These are phyloP conservation scores for Pichia insulana DNA, from an alignment of 805 yeast genomes.

Conservation along the genomic window DNA sequence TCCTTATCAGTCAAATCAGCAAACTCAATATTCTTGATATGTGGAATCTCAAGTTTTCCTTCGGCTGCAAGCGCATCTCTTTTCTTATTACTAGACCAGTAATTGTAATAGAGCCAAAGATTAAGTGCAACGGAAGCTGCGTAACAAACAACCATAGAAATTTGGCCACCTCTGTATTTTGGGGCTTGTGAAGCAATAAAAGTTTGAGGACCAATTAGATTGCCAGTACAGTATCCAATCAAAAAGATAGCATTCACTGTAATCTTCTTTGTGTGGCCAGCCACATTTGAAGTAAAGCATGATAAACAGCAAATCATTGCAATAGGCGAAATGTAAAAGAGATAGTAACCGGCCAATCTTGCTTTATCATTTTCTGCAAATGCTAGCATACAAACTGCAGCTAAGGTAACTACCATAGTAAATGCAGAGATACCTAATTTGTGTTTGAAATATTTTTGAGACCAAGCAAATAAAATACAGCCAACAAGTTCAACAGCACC, in stretches of 20 bases:
- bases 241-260: conserved; percentile 43
- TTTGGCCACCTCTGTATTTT: conserved; percentile 45
- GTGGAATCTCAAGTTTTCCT: neutral
- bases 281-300: conserved; percentile 37
- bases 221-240: conserved; percentile 49
- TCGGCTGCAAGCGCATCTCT: conserved; percentile 5
- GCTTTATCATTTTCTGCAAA: conserved; percentile 5
- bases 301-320: conserved; percentile 18
- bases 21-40: conserved; percentile 29
- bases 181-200: conserved; percentile 51
- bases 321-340: conserved; percentile 6
- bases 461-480: neutral
- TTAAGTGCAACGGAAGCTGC: conserved; percentile 14
- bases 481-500: conserved; percentile 14
- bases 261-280: conserved; percentile 51
- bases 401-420: no score
- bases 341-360: conserved; percentile 7
- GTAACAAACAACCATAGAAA: conserved; percentile 37
- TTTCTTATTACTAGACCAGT: conserved; percentile 11
- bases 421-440: no score
- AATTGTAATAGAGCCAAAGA: conserved; percentile 12
- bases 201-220: conserved; percentile 63
- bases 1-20: conserved; percentile 40
- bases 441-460: no score
- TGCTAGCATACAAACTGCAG: conserved; percentile 1